Percentiles rank a stretch among this genome's conserved stretches.
phyloP scores from a whole-genome alignment of 306 rosid species.

The Nissolia schottii region DNA sequence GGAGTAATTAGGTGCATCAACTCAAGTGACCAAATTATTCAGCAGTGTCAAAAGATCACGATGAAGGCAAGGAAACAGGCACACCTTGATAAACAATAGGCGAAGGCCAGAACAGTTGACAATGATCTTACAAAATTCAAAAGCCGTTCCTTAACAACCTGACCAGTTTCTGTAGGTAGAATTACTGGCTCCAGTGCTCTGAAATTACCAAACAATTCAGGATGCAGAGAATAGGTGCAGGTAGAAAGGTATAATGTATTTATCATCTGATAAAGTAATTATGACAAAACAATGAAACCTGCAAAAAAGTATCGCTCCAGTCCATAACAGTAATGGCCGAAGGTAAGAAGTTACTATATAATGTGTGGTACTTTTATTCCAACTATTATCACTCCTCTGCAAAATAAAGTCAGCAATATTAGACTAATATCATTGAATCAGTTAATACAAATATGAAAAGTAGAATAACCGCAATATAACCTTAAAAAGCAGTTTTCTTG shows the following conservation, averaged over 20 bases:
- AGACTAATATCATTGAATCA: conserved; percentile 8
- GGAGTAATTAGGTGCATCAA: conserved; percentile 5
- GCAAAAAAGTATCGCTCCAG: conserved; percentile 84
- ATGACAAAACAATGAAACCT: conserved; percentile 45
- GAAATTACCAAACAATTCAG: conserved; percentile 29
- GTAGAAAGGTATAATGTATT: neutral
- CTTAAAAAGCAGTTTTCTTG: conserved; percentile 54
- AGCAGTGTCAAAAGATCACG: conserved; percentile 11
- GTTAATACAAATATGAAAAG: conserved; percentile 19
- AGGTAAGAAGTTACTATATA: conserved; percentile 61
- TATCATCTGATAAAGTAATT: conserved; percentile 15
- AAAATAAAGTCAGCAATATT: conserved; percentile 19
- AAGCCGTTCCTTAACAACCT: conserved; percentile 75
- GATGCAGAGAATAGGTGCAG: neutral
- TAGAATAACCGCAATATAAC: conserved; percentile 30
- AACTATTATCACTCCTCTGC: conserved; percentile 73
- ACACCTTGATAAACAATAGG: conserved; percentile 91
- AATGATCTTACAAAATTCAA: conserved; percentile 76
- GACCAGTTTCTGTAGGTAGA: conserved; percentile 69
- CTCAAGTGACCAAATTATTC: conserved; percentile 16
- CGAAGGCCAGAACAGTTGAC: conserved; percentile 80
- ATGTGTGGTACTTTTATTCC: conserved; percentile 80
- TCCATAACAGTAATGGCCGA: conserved; percentile 82
- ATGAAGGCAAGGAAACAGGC: conserved; percentile 21
- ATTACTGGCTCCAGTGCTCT: conserved; percentile 78